Evolutionary conservation across 2,329 filamentous ascomycete genomes (phyloP).

Genomic region (Nemania sp.): DNA sequence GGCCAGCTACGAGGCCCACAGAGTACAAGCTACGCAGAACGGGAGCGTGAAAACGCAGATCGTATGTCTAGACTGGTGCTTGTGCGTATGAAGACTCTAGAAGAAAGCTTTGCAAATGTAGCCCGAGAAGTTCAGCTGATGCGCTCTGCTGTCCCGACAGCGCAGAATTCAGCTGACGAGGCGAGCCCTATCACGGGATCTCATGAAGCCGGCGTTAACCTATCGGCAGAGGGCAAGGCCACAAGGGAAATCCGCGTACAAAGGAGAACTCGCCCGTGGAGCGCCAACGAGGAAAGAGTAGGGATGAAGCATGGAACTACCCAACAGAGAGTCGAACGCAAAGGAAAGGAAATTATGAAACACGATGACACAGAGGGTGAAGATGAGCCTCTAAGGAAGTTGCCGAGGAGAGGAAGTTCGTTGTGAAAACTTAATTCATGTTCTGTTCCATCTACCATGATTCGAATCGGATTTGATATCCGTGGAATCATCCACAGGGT

Average conservation of each 20-base stretch:
- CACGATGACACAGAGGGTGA: slow-evolving; percentile 43
- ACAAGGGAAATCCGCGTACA: slow-evolving; percentile 4
- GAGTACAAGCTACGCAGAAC: slow-evolving; percentile 38
- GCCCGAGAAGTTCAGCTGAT: slow-evolving; percentile 75
- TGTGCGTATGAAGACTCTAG: slow-evolving; percentile 88
- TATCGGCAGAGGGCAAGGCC: slow-evolving; percentile 4
- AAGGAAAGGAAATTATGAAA: slow-evolving; percentile 52
- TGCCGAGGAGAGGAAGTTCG: slow-evolving; percentile 48
- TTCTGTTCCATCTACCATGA: background rate
- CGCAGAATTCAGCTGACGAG: slow-evolving; percentile 57
- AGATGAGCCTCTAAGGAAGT: slow-evolving; percentile 37
- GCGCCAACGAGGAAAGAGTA: slow-evolving; percentile 47
- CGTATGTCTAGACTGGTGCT: slow-evolving; percentile 81
- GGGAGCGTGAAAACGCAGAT: slow-evolving; percentile 56
- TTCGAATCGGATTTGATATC: background rate
- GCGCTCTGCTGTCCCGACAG: slow-evolving; percentile 53
- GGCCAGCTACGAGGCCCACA: slow-evolving; percentile 59
- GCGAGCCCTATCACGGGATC: slow-evolving; percentile 32
- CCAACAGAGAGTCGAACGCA: slow-evolving; percentile 46
- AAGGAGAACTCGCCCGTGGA: slow-evolving; percentile 44
- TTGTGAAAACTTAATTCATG: slow-evolving; percentile 39
- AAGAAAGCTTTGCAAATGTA: slow-evolving; percentile 89
- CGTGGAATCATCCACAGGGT: background rate
- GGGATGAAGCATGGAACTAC: slow-evolving; percentile 27
- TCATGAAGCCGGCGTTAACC: background rate